phyloP scores from a whole-genome alignment of 257 asterid genomes.

The Leonotis leonurus region DNA sequence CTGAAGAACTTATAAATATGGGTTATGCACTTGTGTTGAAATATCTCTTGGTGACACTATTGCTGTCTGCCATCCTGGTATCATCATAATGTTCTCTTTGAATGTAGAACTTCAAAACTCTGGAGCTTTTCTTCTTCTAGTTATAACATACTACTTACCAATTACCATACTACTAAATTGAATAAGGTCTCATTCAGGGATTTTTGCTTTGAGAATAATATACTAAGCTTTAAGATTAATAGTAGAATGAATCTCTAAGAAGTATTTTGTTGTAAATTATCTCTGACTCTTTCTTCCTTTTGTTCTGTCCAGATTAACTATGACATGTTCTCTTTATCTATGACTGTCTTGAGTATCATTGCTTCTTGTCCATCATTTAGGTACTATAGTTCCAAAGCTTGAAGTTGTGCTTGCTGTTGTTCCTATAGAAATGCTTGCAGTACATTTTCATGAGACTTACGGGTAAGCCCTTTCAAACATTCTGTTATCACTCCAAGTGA shows the following conservation, averaged over 20 bases:
- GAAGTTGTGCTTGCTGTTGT: slow-evolving; percentile 73
- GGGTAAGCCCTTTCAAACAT: slow-evolving; percentile 95
- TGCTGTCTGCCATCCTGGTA: slow-evolving; percentile 98
- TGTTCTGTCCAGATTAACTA: not conserved
- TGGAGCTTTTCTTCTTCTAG: not conserved
- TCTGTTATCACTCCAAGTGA: slow-evolving; percentile 78
- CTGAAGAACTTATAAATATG: slow-evolving; percentile 71
- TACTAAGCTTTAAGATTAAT: too few relatives aligned
- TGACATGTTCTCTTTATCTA: not conserved
- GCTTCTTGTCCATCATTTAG: slow-evolving; percentile 30
- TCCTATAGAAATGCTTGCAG: slow-evolving; percentile 85
- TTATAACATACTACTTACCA: not conserved
- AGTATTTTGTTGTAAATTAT: not conserved
- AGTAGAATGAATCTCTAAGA: not conserved
- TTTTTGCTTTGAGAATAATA: not conserved
- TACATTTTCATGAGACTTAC: slow-evolving; percentile 95
- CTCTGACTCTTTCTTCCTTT: not conserved
- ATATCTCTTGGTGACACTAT: slow-evolving; percentile 95
- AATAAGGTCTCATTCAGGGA: too few relatives aligned
- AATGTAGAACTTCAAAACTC: slow-evolving; percentile 6
- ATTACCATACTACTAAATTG: too few relatives aligned
- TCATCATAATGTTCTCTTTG: slow-evolving; percentile 9
- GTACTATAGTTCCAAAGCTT: slow-evolving; percentile 83
- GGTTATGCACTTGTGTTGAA: slow-evolving; percentile 90
- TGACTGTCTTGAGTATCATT: not conserved